Percentiles rank a stretch among this genome's conserved stretches.
phyloP scores from a whole-genome alignment of 2,329 filamentous ascomycete genomes.

The Byssochlamys sp. region DNA sequence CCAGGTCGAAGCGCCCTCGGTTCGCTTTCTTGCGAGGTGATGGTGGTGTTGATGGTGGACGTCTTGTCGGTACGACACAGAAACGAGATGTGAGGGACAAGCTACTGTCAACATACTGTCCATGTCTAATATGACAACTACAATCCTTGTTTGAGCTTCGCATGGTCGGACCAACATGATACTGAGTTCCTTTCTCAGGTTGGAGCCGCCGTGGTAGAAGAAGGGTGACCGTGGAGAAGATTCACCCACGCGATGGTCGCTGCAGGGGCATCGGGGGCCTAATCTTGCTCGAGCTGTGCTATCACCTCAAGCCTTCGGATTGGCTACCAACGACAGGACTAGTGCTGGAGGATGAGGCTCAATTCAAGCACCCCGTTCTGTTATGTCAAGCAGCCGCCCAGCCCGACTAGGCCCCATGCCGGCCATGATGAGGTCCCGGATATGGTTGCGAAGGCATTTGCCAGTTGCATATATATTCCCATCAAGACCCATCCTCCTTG shows the following conservation, averaged over 20 bases:
- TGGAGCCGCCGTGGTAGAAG: neutral
- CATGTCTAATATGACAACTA: neutral
- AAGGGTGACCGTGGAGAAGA: neutral
- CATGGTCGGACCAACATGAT: neutral
- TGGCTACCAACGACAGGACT: neutral
- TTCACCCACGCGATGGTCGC: neutral
- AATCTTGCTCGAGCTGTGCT: neutral
- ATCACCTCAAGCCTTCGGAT: neutral
- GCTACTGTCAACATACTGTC: neutral
- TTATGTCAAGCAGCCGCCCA: neutral
- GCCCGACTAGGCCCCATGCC: neutral
- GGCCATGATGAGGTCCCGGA: neutral
- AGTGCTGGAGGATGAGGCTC: neutral
- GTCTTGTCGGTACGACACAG: neutral
- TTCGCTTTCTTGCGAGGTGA: neutral
- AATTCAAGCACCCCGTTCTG: neutral
- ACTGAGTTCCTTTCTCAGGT: neutral
- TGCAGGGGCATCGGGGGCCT: neutral
- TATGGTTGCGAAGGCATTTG: neutral
- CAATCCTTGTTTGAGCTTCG: neutral
- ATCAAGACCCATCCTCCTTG: neutral
- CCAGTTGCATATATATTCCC: neutral
- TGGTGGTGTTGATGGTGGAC: neutral
- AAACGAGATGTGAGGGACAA: neutral
- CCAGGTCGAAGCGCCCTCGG: neutral